Conservation (phyloP, 1,139 yeast genomes). For the Protomyces macrosporus region DNA sequence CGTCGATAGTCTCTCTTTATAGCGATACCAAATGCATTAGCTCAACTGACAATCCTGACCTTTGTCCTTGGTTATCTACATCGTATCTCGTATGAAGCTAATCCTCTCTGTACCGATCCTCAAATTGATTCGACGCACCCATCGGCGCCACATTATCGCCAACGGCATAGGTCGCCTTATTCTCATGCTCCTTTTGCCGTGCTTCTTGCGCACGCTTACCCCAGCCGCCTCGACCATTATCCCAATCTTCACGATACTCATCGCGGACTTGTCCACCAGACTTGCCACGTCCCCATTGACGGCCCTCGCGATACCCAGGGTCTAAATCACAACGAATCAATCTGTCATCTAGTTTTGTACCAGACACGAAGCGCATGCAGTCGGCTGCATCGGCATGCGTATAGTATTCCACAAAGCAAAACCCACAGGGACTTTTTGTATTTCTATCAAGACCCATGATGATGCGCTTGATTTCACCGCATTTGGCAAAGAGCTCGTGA, state of each 20-base stretch:
- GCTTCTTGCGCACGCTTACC: slow-evolving; percentile 35
- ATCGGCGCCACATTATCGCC: slow-evolving; percentile 19
- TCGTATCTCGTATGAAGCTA: not conserved
- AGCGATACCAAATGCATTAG: too few species aligned
- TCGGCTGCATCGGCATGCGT: slow-evolving; percentile 65
- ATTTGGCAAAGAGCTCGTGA: slow-evolving; percentile 72
- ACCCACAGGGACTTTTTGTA: slow-evolving; percentile 89
- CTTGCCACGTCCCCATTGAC: slow-evolving; percentile 89
- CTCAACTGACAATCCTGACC: too few species aligned
- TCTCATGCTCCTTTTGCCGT: slow-evolving; percentile 7
- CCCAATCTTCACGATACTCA: slow-evolving; percentile 53
- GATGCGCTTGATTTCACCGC: slow-evolving; percentile 70
- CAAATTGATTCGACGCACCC: not conserved
- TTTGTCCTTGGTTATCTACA: too few species aligned
- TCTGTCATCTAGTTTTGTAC: slow-evolving; percentile 76
- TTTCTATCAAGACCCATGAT: slow-evolving; percentile 91
- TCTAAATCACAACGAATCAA: slow-evolving; percentile 78
- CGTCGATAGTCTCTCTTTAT: too few species aligned
- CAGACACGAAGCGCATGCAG: slow-evolving; percentile 73
- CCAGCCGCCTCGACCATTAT: slow-evolving; percentile 55
- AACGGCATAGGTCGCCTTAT: slow-evolving; percentile 21
- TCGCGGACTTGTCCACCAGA: slow-evolving; percentile 80
- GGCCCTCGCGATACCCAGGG: slow-evolving; percentile 89
- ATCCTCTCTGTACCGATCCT: not conserved
- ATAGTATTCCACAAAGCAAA: slow-evolving; percentile 79